Percentiles rank a stretch among this genome's conserved stretches.
These are phyloP conservation scores for Colletotrichum sp. DNA, from an alignment of 2,329 filamentous ascomycete species.

Conservation along the genomic window DNA sequence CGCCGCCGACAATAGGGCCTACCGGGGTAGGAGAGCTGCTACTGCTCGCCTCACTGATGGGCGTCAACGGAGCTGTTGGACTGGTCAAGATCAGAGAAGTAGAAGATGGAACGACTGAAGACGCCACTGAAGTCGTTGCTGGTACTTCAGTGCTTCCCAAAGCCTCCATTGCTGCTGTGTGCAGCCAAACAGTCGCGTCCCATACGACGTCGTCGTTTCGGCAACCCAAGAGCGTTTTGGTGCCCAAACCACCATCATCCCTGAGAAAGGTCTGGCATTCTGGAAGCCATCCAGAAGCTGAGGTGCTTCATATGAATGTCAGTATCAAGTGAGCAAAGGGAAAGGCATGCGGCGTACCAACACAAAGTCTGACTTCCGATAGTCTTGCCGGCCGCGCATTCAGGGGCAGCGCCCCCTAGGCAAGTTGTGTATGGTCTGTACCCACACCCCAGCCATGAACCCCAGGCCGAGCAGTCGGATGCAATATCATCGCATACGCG, in stretches of 20 bases:
- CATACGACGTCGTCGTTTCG: not conserved
- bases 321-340: not conserved
- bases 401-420: not conserved
- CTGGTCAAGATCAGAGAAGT: not conserved
- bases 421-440: not conserved
- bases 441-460: not conserved
- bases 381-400: not conserved
- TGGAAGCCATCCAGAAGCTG: not conserved
- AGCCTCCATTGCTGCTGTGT: not conserved
- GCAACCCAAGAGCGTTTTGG: constrained; percentile 3
- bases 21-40: not conserved
- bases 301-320: not conserved
- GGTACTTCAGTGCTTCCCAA: not conserved
- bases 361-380: not conserved
- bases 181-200: not conserved
- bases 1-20: constrained; percentile 5
- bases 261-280: constrained; percentile 7
- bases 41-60: not conserved
- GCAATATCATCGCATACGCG: not conserved
- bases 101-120: not conserved
- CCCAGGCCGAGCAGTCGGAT: not conserved
- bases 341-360: not conserved
- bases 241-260: not conserved
- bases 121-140: not conserved
- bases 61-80: not conserved